Percentiles rank a stretch among this genome's conserved stretches.
These are phyloP conservation scores for Rhodotorula sp. DNA, from an alignment of 1,284 basidiomycete genomes.

Conservation along the genomic window DNA sequence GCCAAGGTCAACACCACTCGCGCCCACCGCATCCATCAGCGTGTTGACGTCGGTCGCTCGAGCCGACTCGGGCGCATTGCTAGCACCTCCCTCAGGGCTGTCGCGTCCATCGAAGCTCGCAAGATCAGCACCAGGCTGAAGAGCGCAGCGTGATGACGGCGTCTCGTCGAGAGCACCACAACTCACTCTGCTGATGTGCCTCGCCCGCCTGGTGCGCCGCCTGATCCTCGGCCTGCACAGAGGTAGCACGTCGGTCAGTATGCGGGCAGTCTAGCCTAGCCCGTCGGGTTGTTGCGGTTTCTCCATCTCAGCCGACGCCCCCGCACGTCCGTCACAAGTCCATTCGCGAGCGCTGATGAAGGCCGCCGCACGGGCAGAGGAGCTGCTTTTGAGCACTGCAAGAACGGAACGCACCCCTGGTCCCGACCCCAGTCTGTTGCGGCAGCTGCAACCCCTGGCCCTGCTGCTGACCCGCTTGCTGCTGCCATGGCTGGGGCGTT, in stretches of 20 bases:
- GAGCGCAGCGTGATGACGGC: background rate
- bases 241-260: background rate
- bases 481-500: conserved; percentile 7
- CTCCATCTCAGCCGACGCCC: too few relatives aligned
- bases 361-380: background rate
- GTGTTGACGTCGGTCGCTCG: conserved; percentile 42
- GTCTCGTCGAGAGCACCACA: background rate
- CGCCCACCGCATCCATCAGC: conserved; percentile 45
- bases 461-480: background rate
- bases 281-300: too few relatives aligned
- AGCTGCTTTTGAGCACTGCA: background rate
- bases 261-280: too few relatives aligned
- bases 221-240: conserved; percentile 4
- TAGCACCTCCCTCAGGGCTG: conserved; percentile 1
- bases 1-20: conserved; percentile 44
- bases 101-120: background rate
- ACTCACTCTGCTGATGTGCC: conserved; percentile 16
- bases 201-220: background rate
- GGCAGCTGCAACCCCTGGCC: background rate
- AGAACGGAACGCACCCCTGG: background rate
- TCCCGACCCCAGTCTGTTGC: background rate
- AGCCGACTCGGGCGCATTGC: background rate
- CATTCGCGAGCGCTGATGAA: background rate
- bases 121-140: background rate
- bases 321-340: too few relatives aligned